Evolutionary conservation across 2,329 filamentous ascomycete genomes (phyloP), one percentile per base, ranked within the genome.

Genomic region (Sporothrix dimorphospora): DNA sequence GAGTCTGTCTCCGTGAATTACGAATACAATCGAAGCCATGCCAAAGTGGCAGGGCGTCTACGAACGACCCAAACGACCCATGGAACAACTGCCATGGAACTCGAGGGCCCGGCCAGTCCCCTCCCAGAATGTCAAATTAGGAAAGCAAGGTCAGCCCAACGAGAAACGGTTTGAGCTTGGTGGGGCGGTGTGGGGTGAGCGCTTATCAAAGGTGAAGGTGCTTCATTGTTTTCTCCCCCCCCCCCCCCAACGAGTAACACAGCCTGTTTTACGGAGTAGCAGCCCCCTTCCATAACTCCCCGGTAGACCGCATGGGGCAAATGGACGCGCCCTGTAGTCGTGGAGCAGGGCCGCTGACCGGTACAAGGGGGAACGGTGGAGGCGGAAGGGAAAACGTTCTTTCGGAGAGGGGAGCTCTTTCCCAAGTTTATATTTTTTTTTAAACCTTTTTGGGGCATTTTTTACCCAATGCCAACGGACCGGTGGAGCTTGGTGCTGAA

Each of bases 111-210:
- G 12, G 40, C 40, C 24, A 45, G n/a, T n/a, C 7, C n/a, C 61
- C 21, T 30, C 45, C 40, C 63, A 8, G 53, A 53, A 53, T 68
- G 47, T 42, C 66, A 40, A 69, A 69, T 42, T 42, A 55, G 66
- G 66, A 61, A 59, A 47, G 24, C 51, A 59, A 61, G 51, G 49
- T 57, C 49, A 69, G 51, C 49, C 67, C 53, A 70, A 70, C 42
- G 55, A 49, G 27, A 47, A 69, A 30, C 30, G 6, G 69, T 66
- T 66, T 71, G 69, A 66, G 59, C 34, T 40, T 27, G 47, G 69
- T 71, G 69, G 69, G 57, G 59, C 69, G n/a, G 34, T 63, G 68
- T 55, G 38, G 59, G 59, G 21, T 38, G 12, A 5, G 38, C n/a
- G 49, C 16, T 9, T 8, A 30, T 30, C 19, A 3, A 38, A 38